These are phyloP conservation scores for Auriscalpium orientale DNA, from an alignment of 768 basidiomycete species.

Conservation along the genomic window DNA sequence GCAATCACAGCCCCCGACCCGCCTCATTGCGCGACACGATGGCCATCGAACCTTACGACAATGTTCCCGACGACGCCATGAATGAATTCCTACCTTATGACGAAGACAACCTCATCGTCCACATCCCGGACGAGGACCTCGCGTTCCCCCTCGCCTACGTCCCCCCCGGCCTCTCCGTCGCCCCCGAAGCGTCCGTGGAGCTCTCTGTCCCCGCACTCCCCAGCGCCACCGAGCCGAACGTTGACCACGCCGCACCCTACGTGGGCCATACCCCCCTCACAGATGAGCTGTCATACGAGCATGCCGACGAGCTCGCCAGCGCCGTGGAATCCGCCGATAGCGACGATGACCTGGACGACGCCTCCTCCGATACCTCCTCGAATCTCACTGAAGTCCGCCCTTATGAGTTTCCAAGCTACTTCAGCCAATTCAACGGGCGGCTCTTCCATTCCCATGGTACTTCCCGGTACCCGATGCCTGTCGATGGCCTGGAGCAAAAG, in stretches of 20 bases:
- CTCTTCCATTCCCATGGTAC: conserved; percentile 61
- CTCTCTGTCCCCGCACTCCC: not conserved
- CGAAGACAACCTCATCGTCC: not conserved
- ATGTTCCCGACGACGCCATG: not conserved
- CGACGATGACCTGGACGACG: conserved; percentile 21
- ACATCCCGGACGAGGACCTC: not conserved
- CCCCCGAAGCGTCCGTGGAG: not conserved
- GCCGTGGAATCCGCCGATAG: not conserved
- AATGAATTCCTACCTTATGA: not conserved
- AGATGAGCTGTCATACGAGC: not conserved
- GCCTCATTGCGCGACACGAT: not conserved
- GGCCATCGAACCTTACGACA: not conserved
- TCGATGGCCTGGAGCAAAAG: conserved; percentile 61
- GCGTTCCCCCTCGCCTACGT: not conserved
- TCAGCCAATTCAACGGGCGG: conserved; percentile 47
- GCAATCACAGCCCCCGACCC: not conserved
- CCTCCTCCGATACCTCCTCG: conserved; percentile 33
- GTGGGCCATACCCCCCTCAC: not conserved
- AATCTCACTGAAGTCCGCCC: conserved; percentile 36
- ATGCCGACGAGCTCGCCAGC: not conserved
- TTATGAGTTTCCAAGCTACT: conserved; percentile 55
- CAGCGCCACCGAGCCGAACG: not conserved
- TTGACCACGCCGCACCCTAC: not conserved
- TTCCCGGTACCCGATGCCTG: conserved; percentile 66
- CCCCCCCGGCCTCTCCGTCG: not conserved